These are phyloP conservation scores for Globisporangium mamillatum DNA, from an alignment of 352 stramenopile species.

Conservation along the genomic window DNA sequence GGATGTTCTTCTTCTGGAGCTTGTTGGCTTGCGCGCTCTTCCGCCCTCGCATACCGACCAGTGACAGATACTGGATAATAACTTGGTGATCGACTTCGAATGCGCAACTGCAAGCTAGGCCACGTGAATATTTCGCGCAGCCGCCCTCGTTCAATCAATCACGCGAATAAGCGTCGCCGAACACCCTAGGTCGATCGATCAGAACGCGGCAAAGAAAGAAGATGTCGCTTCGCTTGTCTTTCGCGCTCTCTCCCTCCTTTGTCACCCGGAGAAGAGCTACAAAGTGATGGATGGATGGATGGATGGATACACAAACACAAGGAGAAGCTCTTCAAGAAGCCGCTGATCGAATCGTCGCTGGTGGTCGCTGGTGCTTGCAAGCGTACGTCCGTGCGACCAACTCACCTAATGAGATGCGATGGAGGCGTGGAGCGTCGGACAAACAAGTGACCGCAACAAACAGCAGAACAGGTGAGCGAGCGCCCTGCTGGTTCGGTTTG, in stretches of 20 bases:
- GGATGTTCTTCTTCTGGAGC: not conserved
- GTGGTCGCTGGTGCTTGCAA: not conserved
- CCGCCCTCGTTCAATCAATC: conserved; percentile 7
- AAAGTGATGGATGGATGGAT: not conserved
- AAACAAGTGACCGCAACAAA: not conserved
- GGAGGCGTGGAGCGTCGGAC: conserved; percentile 3
- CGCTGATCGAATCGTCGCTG: not conserved
- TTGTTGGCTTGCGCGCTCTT: not conserved
- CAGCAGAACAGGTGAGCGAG: not conserved
- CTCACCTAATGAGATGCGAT: not conserved
- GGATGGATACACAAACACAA: not conserved
- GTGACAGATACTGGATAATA: not conserved
- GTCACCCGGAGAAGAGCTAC: not conserved
- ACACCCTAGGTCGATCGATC: not conserved
- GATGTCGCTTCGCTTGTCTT: conserved; percentile 7
- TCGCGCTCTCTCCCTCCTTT: conserved; percentile 6
- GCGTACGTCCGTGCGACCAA: conserved; percentile 6
- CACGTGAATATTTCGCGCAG: conserved; percentile 7
- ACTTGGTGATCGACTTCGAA: not conserved
- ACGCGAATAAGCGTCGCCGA: not conserved
- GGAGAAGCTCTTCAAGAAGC: not conserved
- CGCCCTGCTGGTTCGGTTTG: not conserved
- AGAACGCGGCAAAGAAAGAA: not conserved
- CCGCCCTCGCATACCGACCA: not conserved
- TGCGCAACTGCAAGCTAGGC: not conserved